Conservation (phyloP, 2,329 filamentous ascomycete species). For the Fusarium falciforme region DNA sequence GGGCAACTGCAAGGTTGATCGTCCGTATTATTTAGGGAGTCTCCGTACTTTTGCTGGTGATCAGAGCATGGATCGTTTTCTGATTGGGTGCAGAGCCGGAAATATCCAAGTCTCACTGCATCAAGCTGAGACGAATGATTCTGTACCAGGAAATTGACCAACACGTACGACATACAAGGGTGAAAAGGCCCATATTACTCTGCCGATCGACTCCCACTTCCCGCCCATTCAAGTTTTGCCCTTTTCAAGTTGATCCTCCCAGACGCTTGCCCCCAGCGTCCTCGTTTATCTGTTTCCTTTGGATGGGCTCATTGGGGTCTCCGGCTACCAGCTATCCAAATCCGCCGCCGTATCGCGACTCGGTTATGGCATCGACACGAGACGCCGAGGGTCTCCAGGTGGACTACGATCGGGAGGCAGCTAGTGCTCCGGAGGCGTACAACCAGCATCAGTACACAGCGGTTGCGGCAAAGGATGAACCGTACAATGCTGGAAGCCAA, state of each 20-base stretch:
- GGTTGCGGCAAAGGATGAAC: neutral
- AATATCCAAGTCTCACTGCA: neutral
- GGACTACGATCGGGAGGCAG: neutral
- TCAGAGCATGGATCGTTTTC: neutral
- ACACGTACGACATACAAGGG: neutral
- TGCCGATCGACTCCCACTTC: neutral
- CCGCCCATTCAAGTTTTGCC: neutral
- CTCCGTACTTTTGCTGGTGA: neutral
- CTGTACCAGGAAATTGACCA: neutral
- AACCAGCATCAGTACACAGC: neutral
- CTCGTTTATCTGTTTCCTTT: neutral
- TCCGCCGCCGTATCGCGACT: neutral
- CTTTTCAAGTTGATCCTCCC: neutral
- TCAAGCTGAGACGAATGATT: neutral
- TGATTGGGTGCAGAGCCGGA: neutral
- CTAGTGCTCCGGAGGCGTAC: neutral
- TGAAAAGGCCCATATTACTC: neutral
- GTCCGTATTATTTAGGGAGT: neutral
- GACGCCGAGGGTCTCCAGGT: neutral
- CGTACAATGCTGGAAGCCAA: neutral
- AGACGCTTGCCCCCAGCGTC: neutral
- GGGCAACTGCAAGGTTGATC: neutral
- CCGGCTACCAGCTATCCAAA: neutral
- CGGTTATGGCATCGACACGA: neutral
- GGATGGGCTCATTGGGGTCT: neutral